Base-by-base conservation (phyloP, 2,329 filamentous ascomycete genomes). In the Dryadomyces quercivorus region DNA sequence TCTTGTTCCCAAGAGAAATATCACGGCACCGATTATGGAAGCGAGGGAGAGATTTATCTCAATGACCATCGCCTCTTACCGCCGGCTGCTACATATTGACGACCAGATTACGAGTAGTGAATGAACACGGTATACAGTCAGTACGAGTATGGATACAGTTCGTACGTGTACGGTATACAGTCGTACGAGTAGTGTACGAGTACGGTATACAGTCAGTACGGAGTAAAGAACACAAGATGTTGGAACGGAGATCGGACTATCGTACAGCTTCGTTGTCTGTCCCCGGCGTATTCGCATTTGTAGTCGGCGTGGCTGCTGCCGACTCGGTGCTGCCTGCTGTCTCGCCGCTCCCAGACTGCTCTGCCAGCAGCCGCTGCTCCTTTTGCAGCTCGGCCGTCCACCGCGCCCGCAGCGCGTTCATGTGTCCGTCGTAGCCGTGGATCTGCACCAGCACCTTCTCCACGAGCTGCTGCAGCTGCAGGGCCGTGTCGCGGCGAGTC, bases 1-100 rank as follows among this genome's bases (percentile, higher is more conserved):
- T 85, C 80, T 79, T 82, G 78, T 83, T 79, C 73, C 76, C 81
- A 64, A 83, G 81, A 85, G 42, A 44, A 44, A 66, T 57, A 73
- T 64, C 64, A 68, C 64, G 67, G 81, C 80, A 76, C 80, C 80
- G 80, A 69, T 81, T 82, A 82, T 85, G 82, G 82, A 85, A 82
- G 79, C 80, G 80, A 77, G 78, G 73, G 72, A 85, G 78, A 78
- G 74, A 64, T 69, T n/a, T 68, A 69, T 70, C 74, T 81, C 76
- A 63, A 74, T 80, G 80, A 81, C 70, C 76, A 72, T 62, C 76
- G 77, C 76, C 77, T 82, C 81, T 85, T 85, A 85, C 82, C 81
- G 82, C 78, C 81, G 81, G 81, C 81, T 75, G 81, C 82, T 73
- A 85, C 81, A 85, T 81, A 13, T 16, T 5, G 12, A 31, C 15